phyloP scores from a whole-genome alignment of 345 rosid genomes.

The Lepidium africanum region DNA sequence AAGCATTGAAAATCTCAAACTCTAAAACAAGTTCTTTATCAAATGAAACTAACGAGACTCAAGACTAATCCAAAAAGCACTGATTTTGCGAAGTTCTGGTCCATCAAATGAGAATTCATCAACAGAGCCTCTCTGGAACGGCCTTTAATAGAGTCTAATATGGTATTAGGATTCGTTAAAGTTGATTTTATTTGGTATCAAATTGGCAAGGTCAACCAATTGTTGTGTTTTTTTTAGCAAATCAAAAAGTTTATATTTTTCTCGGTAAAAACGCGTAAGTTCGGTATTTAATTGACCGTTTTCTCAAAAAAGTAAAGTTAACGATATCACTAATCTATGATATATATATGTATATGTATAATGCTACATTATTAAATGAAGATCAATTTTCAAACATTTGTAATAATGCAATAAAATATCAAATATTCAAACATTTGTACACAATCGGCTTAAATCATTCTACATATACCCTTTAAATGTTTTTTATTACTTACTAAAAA shows the following conservation, averaged over 20 bases:
- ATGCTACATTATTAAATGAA: background rate
- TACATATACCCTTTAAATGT: background rate
- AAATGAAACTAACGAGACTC: conserved; percentile 61
- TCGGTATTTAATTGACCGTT: too few relatives aligned
- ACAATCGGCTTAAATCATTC: background rate
- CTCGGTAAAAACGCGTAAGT: too few relatives aligned
- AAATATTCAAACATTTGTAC: background rate
- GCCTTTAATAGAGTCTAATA: too few relatives aligned
- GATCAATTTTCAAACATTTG: background rate
- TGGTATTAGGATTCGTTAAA: too few relatives aligned
- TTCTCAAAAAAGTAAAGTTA: background rate
- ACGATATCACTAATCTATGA: background rate
- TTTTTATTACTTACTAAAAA: too few relatives aligned
- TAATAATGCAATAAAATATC: background rate
- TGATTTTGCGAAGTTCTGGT: conserved; percentile 40
- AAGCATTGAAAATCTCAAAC: too few relatives aligned
- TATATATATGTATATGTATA: background rate
- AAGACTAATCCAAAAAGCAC: conserved; percentile 73
- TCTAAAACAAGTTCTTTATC: background rate
- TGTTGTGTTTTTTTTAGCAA: too few relatives aligned
- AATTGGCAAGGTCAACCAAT: too few relatives aligned
- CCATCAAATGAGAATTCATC: conserved; percentile 71
- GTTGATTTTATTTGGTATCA: too few relatives aligned
- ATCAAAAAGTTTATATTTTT: too few relatives aligned
- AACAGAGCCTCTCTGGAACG: conserved; percentile 50